Conservation (phyloP, 1,139 yeast genomes). For the Kluyveromyces marxianus region DNA sequence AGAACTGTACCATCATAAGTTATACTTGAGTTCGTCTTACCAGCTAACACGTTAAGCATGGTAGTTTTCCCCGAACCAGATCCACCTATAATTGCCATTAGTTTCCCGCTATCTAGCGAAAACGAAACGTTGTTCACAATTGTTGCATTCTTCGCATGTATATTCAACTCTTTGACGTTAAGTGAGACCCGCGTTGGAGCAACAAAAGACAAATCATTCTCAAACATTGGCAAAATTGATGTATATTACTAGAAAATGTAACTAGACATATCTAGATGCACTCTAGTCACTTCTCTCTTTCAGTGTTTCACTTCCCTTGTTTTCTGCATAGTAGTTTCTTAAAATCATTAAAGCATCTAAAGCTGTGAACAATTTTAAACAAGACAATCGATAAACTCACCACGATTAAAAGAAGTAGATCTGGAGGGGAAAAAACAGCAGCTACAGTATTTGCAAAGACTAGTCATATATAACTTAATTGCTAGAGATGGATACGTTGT, state of each 20-base stretch:
- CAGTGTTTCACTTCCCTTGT: neutral
- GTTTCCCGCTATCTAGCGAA: constrained; percentile 24
- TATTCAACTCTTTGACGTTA: constrained; percentile 22
- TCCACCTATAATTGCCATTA: constrained; percentile 30
- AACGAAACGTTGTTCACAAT: constrained; percentile 21
- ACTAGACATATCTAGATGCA: too few species aligned
- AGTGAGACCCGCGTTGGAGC: constrained; percentile 18
- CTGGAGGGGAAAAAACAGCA: neutral
- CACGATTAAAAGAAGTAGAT: neutral
- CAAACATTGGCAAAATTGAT: constrained; percentile 9
- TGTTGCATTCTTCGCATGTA: constrained; percentile 19
- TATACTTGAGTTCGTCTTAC: constrained; percentile 18
- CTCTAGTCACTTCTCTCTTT: too few species aligned
- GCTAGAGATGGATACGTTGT: constrained; percentile 23
- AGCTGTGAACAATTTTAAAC: too few species aligned
- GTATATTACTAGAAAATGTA: neutral
- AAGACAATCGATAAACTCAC: too few species aligned
- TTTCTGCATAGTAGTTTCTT: neutral
- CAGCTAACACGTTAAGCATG: constrained; percentile 61
- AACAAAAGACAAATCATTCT: constrained; percentile 21
- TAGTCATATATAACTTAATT: neutral
- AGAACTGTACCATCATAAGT: constrained; percentile 4
- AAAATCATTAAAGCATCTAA: neutral
- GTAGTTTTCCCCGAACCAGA: constrained; percentile 87
- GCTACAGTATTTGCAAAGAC: too few species aligned